Conservation (phyloP, 2,329 filamentous ascomycete species). For the Penicillium crustosum region DNA sequence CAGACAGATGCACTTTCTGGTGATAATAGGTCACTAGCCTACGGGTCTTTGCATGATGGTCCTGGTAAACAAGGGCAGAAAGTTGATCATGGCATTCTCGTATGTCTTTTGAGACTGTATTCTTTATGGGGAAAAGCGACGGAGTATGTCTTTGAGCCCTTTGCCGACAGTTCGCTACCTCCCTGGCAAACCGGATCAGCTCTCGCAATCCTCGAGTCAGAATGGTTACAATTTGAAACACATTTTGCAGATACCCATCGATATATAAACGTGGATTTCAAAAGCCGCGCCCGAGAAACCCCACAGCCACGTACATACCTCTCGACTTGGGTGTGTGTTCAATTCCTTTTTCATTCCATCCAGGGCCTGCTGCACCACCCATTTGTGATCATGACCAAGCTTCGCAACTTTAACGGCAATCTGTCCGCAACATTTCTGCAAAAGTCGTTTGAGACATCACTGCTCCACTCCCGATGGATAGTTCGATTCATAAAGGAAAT, state of each 20-base stretch:
- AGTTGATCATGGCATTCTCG: slow-evolving; percentile 24
- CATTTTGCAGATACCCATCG: slow-evolving; percentile 30
- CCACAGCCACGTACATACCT: slow-evolving; percentile 24
- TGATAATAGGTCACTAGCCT: neutral
- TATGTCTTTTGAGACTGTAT: slow-evolving; percentile 25
- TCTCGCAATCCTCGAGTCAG: slow-evolving; percentile 25
- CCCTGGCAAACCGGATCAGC: slow-evolving; percentile 29
- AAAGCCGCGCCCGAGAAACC: slow-evolving; percentile 24
- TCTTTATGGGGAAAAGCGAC: slow-evolving; percentile 28
- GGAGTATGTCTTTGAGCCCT: slow-evolving; percentile 27
- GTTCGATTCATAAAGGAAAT: slow-evolving; percentile 27
- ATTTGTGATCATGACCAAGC: slow-evolving; percentile 30
- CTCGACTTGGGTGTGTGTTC: slow-evolving; percentile 29
- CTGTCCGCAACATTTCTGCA: slow-evolving; percentile 29
- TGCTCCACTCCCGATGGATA: slow-evolving; percentile 31
- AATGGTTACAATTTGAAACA: slow-evolving; percentile 30
- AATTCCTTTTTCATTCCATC: slow-evolving; percentile 29
- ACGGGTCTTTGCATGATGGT: slow-evolving; percentile 18
- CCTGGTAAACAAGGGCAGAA: slow-evolving; percentile 20
- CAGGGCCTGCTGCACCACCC: slow-evolving; percentile 29
- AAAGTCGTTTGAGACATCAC: slow-evolving; percentile 30
- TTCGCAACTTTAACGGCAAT: slow-evolving; percentile 25
- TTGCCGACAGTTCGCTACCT: slow-evolving; percentile 13
- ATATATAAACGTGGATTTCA: slow-evolving; percentile 30
- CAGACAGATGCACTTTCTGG: neutral